Percentiles rank a stretch among this genome's conserved stretches.
phyloP scores from a whole-genome alignment of 2,329 filamentous ascomycete species.

The Ramularia collo-cygni region DNA sequence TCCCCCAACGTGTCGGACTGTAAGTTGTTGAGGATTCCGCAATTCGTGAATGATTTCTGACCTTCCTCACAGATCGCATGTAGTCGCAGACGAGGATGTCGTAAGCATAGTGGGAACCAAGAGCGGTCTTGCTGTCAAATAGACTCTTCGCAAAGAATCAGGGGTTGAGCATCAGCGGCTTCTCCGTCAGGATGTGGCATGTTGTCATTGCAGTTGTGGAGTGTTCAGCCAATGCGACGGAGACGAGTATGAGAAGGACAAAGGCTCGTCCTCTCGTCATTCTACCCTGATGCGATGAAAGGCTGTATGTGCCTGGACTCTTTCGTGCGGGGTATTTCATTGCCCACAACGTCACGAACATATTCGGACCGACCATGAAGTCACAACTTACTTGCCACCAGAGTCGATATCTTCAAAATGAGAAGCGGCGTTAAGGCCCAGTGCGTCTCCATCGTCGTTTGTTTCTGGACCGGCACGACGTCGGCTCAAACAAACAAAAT shows the following conservation, averaged over 20 bases:
- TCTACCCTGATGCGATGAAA: background rate
- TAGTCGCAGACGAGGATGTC: slow-evolving; percentile 64
- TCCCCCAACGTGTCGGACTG: slow-evolving; percentile 87
- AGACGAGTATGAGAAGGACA: no score
- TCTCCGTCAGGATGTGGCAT: background rate
- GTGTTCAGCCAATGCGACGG: no score
- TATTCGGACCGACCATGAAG: no score
- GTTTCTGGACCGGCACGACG: no score
- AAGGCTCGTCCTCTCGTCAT: background rate
- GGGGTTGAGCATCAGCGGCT: background rate
- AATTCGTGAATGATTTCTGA: background rate
- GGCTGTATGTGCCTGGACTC: no score
- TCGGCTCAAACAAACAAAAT: no score
- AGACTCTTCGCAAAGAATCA: background rate
- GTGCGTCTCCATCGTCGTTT: no score
- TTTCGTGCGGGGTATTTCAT: no score
- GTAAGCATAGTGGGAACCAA: slow-evolving; percentile 53
- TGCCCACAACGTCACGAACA: no score
- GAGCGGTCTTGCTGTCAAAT: slow-evolving; percentile 27
- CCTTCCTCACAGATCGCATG: slow-evolving; percentile 48
- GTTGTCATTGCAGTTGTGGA: background rate
- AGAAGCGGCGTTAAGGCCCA: no score
- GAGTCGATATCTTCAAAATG: no score
- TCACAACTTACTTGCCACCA: no score
- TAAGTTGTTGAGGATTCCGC: slow-evolving; percentile 16